phyloP scores from a whole-genome alignment of 805 yeast species.

The Brettanomyces sp. region DNA sequence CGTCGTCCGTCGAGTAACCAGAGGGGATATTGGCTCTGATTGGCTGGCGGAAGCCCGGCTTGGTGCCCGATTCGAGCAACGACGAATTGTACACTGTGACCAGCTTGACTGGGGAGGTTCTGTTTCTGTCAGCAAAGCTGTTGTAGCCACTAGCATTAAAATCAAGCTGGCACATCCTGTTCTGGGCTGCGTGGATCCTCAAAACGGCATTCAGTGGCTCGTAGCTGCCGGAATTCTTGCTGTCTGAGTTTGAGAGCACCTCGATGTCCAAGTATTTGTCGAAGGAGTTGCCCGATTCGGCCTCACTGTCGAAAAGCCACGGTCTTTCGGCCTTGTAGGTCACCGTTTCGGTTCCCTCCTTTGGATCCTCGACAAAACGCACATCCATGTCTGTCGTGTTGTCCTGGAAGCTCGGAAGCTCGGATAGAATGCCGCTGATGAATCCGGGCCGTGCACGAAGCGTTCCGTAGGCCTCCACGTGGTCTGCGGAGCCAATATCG shows the following conservation, averaged over 20 bases:
- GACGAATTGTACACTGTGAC: conserved; percentile 40
- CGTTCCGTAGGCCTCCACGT: conserved; percentile 36
- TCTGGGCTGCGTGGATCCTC: conserved; percentile 45
- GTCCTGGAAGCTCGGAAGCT: conserved; percentile 54
- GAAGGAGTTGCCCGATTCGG: conserved; percentile 23
- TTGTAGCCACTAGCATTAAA: conserved; percentile 44
- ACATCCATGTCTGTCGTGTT: neutral
- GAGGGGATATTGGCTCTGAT: conserved; percentile 25
- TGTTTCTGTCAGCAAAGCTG: conserved; percentile 22
- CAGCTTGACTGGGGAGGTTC: conserved; percentile 54
- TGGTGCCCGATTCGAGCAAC: conserved; percentile 6
- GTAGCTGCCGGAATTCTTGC: conserved; percentile 28
- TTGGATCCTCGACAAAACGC: too few relatives aligned
- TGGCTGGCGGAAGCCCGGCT: neutral
- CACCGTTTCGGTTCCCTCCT: conserved; percentile 42
- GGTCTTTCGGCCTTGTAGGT: conserved; percentile 41
- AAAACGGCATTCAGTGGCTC: conserved; percentile 61
- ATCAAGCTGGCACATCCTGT: conserved; percentile 53
- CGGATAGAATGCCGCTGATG: conserved; percentile 37
- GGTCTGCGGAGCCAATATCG: conserved; percentile 16
- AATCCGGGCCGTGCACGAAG: conserved; percentile 45
- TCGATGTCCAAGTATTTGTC: conserved; percentile 41
- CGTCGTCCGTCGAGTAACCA: conserved; percentile 33
- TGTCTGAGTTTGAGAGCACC: conserved; percentile 40
- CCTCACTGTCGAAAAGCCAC: conserved; percentile 31